phyloP scores from a whole-genome alignment of 1,284 basidiomycete genomes.

The Porodaedalea pini region DNA sequence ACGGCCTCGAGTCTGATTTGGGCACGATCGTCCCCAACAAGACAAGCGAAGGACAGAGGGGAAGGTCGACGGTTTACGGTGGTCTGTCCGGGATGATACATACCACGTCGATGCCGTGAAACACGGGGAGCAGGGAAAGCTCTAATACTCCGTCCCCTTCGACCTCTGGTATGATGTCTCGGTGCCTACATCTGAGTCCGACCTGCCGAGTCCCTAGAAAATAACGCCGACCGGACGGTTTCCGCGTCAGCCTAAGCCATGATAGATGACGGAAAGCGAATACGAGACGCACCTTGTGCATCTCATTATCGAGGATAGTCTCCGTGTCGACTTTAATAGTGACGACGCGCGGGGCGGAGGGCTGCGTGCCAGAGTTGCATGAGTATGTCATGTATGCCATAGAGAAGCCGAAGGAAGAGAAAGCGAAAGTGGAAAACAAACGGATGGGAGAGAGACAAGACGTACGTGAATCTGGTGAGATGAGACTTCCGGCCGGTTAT shows the following conservation, averaged over 20 bases:
- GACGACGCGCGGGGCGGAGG: not conserved
- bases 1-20: too few relatives aligned
- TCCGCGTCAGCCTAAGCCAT: not conserved
- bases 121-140: too few relatives aligned
- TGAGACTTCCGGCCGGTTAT: conserved; percentile 1
- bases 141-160: too few relatives aligned
- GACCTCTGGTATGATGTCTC: not conserved
- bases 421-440: not conserved
- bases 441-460: too few relatives aligned
- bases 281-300: not conserved
- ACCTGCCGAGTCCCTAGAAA: not conserved
- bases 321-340: conserved; percentile 16
- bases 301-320: conserved; percentile 6
- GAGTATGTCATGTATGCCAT: not conserved
- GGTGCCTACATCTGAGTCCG: not conserved
- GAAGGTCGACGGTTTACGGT: too few relatives aligned
- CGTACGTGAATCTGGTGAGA: conserved; percentile 1
- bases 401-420: not conserved
- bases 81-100: too few relatives aligned
- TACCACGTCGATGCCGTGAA: too few relatives aligned
- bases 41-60: too few relatives aligned
- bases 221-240: too few relatives aligned
- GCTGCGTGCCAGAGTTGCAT: not conserved
- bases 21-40: too few relatives aligned
- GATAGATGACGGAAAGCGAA: not conserved